Conservation (phyloP, 352 stramenopile genomes). For the Globisporangium uncinulatum region DNA sequence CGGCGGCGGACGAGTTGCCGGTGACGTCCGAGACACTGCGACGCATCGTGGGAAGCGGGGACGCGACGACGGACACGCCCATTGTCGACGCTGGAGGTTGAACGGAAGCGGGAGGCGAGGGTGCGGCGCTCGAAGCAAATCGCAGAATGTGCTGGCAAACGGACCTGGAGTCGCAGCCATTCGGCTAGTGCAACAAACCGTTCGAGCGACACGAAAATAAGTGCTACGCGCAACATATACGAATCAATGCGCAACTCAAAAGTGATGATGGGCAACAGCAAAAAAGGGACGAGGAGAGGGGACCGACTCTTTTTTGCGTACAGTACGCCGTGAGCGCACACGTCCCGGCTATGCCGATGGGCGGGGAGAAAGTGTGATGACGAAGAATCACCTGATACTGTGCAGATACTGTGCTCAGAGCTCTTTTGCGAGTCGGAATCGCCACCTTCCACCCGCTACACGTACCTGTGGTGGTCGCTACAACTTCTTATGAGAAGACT, state of each 20-base stretch:
- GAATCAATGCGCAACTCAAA: not conserved
- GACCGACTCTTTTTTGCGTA: conserved; percentile 10
- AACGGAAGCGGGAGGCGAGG: not conserved
- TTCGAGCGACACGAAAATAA: not conserved
- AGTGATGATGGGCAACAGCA: not conserved
- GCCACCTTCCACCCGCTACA: too few relatives aligned
- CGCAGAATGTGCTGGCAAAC: not conserved
- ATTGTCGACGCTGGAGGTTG: not conserved
- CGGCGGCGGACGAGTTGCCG: not conserved
- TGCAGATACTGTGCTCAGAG: not conserved
- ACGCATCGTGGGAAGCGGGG: conserved; percentile 5
- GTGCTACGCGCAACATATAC: not conserved
- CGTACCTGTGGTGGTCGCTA: too few relatives aligned
- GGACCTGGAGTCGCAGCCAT: not conserved
- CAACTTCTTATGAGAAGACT: too few relatives aligned
- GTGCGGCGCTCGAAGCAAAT: conserved; percentile 2
- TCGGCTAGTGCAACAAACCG: not conserved
- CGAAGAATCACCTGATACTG: not conserved
- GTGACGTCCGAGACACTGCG: conserved; percentile 1
- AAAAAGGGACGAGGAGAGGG: not conserved
- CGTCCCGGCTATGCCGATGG: not conserved
- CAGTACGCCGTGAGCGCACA: not conserved
- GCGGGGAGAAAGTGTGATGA: not conserved
- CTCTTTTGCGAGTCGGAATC: too few relatives aligned
- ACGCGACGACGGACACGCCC: conserved; percentile 9